These are phyloP conservation scores for Hansenula lynferdii DNA, from an alignment of 1,139 yeast species.

Conservation along the genomic window DNA sequence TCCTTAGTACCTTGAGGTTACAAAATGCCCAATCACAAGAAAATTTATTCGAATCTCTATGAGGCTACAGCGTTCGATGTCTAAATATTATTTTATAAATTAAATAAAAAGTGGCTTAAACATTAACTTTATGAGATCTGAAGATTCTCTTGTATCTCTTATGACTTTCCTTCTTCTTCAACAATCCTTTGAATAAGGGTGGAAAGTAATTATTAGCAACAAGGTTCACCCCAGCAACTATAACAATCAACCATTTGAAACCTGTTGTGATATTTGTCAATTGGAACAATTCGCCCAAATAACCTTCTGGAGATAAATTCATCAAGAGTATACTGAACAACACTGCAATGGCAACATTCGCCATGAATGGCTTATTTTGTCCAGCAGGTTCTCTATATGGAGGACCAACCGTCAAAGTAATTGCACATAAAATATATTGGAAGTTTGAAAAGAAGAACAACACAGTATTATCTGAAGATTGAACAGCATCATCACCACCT, in stretches of 20 bases:
- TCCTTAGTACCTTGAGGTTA: slow-evolving; percentile 49
- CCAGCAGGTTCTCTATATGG: slow-evolving; percentile 85
- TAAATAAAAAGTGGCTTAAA: slow-evolving; percentile 2
- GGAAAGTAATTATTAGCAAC: slow-evolving; percentile 31
- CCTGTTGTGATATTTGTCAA: slow-evolving; percentile 52
- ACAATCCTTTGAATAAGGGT: slow-evolving; percentile 23
- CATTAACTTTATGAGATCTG: slow-evolving; percentile 11
- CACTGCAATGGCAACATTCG: slow-evolving; percentile 50
- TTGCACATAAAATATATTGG: slow-evolving; percentile 83
- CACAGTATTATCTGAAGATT: slow-evolving; percentile 85
- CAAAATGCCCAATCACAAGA: slow-evolving; percentile 48
- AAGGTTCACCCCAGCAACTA: slow-evolving; percentile 47
- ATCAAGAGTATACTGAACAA: slow-evolving; percentile 46
- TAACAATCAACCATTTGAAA: slow-evolving; percentile 48
- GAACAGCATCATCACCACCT: slow-evolving; percentile 80
- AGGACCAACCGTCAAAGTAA: slow-evolving; percentile 83
- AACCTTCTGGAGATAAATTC: slow-evolving; percentile 41
- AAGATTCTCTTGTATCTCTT: slow-evolving; percentile 32
- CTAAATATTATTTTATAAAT: slow-evolving; percentile 6
- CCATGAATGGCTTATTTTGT: slow-evolving; percentile 66
- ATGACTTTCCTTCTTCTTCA: slow-evolving; percentile 30
- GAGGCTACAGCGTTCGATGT: no score
- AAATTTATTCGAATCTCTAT: slow-evolving; percentile 29
- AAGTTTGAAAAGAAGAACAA: slow-evolving; percentile 77
- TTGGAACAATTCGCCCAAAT: slow-evolving; percentile 68